These are phyloP conservation scores for Pseudogymnoascus sp. DNA, from an alignment of 2,329 filamentous ascomycete genomes.

Conservation along the genomic window DNA sequence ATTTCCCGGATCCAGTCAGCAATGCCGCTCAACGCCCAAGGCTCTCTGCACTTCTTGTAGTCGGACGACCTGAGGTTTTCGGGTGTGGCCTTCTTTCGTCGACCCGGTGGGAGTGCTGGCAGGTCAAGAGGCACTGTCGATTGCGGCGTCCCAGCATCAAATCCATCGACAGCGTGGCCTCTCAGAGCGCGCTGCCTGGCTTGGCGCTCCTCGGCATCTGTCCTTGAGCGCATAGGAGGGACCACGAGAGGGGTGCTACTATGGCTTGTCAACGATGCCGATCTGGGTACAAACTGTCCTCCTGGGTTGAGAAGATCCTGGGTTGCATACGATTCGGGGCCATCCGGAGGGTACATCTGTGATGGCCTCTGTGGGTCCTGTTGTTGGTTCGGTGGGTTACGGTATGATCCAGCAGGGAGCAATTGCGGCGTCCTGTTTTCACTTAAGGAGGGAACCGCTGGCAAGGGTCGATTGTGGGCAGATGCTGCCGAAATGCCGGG, in stretches of 20 bases:
- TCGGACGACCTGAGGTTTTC: slow-evolving; percentile 73
- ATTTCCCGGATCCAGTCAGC: slow-evolving; percentile 79
- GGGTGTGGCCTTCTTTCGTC: slow-evolving; percentile 76
- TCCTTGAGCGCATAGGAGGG: slow-evolving; percentile 84
- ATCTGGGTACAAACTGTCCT: slow-evolving; percentile 50
- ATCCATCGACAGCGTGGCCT: slow-evolving; percentile 44
- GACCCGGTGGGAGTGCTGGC: slow-evolving; percentile 70
- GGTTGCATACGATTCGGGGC: slow-evolving; percentile 24
- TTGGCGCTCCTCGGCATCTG: slow-evolving; percentile 68
- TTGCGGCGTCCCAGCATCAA: slow-evolving; percentile 43
- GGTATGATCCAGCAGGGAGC: slow-evolving; percentile 51
- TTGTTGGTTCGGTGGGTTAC: slow-evolving; percentile 38
- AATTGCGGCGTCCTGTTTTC: slow-evolving; percentile 38
- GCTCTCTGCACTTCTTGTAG: slow-evolving; percentile 76
- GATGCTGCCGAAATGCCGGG: slow-evolving; percentile 60
- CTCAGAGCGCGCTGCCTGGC: slow-evolving; percentile 41
- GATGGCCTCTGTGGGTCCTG: slow-evolving; percentile 41
- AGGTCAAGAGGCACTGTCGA: slow-evolving; percentile 64
- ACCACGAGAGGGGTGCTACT: slow-evolving; percentile 70
- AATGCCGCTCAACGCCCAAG: slow-evolving; percentile 88
- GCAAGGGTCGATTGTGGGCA: slow-evolving; percentile 55
- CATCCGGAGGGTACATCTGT: slow-evolving; percentile 19
- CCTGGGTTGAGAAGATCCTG: slow-evolving; percentile 36
- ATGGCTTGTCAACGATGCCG: slow-evolving; percentile 75
- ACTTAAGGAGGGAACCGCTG: slow-evolving; percentile 45